Evolutionary conservation across 768 basidiomycete species (phyloP).

Genomic region (Termitomyces titanicus): DNA sequence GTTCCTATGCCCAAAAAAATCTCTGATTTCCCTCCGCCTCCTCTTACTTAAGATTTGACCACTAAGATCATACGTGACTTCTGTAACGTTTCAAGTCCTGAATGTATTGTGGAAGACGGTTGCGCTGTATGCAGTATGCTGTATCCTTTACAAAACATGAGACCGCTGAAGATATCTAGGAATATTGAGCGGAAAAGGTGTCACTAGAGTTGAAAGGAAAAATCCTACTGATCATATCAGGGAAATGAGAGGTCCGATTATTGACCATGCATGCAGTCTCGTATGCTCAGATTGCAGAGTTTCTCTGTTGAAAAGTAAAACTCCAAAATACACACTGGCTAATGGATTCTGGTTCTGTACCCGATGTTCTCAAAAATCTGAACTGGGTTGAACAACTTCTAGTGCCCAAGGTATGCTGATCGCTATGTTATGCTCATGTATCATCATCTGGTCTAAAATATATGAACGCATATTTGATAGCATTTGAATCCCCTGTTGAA

Average conservation of each 20-base stretch:
- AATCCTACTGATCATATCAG: neutral
- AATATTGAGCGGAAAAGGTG: neutral
- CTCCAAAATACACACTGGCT: neutral
- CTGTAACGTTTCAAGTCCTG: slow-evolving; percentile 6
- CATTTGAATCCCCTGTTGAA: slow-evolving; percentile 25
- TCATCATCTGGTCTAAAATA: neutral
- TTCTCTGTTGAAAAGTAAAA: neutral
- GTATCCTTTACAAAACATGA: neutral
- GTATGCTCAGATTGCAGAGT: neutral
- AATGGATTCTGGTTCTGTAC: neutral
- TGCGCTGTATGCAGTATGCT: neutral
- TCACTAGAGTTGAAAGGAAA: neutral
- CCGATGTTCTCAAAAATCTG: neutral
- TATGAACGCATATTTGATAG: slow-evolving; percentile 29
- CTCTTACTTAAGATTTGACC: neutral
- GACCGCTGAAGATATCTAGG: neutral
- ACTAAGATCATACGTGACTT: neutral
- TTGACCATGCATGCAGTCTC: neutral
- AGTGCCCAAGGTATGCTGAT: neutral
- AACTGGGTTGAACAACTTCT: neutral
- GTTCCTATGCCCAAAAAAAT: neutral
- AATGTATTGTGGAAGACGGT: neutral
- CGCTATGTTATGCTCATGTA: neutral
- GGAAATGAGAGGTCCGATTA: neutral
- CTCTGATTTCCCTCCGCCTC: neutral